Percentiles rank a stretch among this genome's conserved stretches.
phyloP scores from a whole-genome alignment of 352 stramenopile genomes.

The Phytophthora fragariaefolia region DNA sequence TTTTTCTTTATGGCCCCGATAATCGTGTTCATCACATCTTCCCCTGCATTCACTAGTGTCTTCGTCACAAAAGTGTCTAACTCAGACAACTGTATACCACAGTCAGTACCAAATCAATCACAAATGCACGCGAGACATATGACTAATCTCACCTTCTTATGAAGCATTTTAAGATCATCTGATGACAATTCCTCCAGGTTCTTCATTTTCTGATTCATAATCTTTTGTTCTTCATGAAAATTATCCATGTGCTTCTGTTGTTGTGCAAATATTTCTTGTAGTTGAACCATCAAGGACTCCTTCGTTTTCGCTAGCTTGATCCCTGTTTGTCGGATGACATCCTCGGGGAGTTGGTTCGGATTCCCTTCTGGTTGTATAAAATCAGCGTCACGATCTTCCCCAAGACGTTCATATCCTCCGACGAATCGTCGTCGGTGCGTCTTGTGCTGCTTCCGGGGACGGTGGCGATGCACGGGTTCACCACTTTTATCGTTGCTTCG shows the following conservation, averaged over 20 bases:
- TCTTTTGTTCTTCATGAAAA: constrained; percentile 42
- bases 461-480: background rate
- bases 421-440: constrained; percentile 57
- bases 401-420: constrained; percentile 71
- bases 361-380: constrained; percentile 91
- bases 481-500: background rate
- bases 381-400: constrained; percentile 59
- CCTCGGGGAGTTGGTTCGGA: constrained; percentile 70
- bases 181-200: constrained; percentile 29
- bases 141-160: constrained; percentile 35
- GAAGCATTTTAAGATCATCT: constrained; percentile 34
- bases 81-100: constrained; percentile 35
- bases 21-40: constrained; percentile 80
- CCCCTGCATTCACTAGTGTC: constrained; percentile 61
- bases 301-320: constrained; percentile 47
- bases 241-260: constrained; percentile 37
- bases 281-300: constrained; percentile 47
- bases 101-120: background rate
- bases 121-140: background rate
- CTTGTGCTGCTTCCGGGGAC: constrained; percentile 11
- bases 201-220: constrained; percentile 32
- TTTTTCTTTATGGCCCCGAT: constrained; percentile 58
- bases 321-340: constrained; percentile 68
- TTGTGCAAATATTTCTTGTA: constrained; percentile 35
- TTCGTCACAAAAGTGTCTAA: constrained; percentile 54